Evolutionary conservation across 1,284 basidiomycete genomes (phyloP), one percentile per base, ranked within the genome.

Genomic region (Apiotrichum mycotoxinovorans): DNA sequence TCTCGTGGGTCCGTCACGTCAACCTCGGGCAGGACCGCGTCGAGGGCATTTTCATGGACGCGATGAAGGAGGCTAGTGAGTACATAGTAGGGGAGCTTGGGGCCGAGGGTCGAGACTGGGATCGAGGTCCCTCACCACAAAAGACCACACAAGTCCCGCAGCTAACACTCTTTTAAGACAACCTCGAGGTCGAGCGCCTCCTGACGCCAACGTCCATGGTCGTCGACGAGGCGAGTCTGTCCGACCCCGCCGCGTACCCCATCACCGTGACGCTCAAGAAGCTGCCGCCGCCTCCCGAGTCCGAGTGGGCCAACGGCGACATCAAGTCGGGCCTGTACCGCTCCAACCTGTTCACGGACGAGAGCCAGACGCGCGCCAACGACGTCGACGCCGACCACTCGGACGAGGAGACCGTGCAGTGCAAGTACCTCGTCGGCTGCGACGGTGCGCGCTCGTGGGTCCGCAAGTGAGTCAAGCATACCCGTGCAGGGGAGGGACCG

Each of bases 341-440:
- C 15, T 65, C 62, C 46, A 72, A 72, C 57, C 56, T 72, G 25
- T 65, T 72, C 30, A 53, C 46, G 12, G 62, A 65, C 42, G 62
- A 67, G 49, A 62, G 57, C 45, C 23, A 33, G 7, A 65, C 60
- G 7, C 55, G 59, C n/a, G 70, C 68, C 22, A 76, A 77, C 54
- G 77, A 70, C 53, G 64, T 74, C 40, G 67, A 74, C 25, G 74
- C 69, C 22, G 74, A 73, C 51, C 75, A 79, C 53, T 70, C 45
- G 48, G 67, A 25, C 49, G 60, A 56, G 48, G 59, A 61, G 52
- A 42, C 23, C 9, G 63, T 68, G n/a, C 58, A 63, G 51, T 58
- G 60, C 57, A 68, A 65, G 62, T 68, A 66, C 57, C 48, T 68
- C 26, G 59, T 66, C n/a, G 66, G 66, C 2, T 65, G 65, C 25